phyloP scores from a whole-genome alignment of 2,329 filamentous ascomycete genomes.

The Epichloe sibirici region DNA sequence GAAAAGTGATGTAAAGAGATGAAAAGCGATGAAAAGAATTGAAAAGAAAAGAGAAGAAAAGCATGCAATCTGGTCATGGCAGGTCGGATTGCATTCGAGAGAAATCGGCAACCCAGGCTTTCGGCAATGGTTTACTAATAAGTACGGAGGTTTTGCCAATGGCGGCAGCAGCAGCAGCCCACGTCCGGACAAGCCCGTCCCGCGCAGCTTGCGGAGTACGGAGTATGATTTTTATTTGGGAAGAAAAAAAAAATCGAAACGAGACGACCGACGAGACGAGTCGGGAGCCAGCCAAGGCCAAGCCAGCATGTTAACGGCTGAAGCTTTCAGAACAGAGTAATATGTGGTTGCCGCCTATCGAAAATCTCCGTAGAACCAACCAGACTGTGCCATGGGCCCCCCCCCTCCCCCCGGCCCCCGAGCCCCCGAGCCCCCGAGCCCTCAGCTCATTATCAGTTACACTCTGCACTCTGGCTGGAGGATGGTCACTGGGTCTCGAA shows the following conservation, averaged over 20 bases:
- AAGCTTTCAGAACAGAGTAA: background rate
- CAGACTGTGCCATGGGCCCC: background rate
- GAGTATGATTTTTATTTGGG: too few species aligned
- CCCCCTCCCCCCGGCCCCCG: background rate
- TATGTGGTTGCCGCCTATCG: background rate
- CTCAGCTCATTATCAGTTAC: background rate
- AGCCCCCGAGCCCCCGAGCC: too few species aligned
- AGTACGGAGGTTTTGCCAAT: background rate
- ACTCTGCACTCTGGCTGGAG: background rate
- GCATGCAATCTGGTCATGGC: background rate
- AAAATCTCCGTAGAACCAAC: background rate
- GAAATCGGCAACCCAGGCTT: background rate
- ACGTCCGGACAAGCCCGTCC: background rate
- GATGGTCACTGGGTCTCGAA: background rate
- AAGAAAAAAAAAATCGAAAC: too few species aligned
- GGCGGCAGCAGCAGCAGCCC: background rate
- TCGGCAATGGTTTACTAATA: background rate
- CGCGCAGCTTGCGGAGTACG: background rate
- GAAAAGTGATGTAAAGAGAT: background rate
- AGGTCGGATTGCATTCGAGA: conserved; percentile 2
- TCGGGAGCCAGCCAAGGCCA: background rate
- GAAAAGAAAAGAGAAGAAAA: background rate
- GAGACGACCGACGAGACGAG: background rate
- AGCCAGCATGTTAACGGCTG: background rate
- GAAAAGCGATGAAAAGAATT: background rate